phyloP scores from a whole-genome alignment of 1,139 yeast species.

The Debaryomyces subglobosus region DNA sequence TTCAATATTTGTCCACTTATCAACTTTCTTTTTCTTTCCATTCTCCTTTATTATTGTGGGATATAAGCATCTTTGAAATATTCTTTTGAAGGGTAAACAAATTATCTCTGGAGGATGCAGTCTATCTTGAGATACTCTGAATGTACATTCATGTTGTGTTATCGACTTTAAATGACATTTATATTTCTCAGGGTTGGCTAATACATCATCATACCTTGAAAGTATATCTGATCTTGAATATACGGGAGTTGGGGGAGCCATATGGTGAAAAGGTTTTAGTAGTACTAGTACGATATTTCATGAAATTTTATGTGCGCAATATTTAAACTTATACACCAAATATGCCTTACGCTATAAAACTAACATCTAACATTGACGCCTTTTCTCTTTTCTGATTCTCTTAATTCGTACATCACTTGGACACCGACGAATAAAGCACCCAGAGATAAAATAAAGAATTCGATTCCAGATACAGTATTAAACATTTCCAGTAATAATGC shows the following conservation, averaged over 20 bases:
- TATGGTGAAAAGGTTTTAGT: conserved; percentile 13
- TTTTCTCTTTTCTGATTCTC: conserved; percentile 81
- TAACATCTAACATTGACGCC: conserved; percentile 85
- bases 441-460: conserved; percentile 67
- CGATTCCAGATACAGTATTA: conserved; percentile 66
- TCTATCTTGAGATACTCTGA: conserved; percentile 28
- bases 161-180: conserved; percentile 47
- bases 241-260: conserved; percentile 56
- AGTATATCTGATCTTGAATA: conserved; percentile 33
- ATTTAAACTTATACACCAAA: background rate
- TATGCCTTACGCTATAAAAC: conserved; percentile 2
- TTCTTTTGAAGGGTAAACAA: conserved; percentile 57
- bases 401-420: conserved; percentile 92
- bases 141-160: conserved; percentile 55
- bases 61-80: conserved; percentile 52
- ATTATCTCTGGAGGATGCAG: conserved; percentile 42
- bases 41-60: conserved; percentile 24
- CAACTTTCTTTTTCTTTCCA: conserved; percentile 28
- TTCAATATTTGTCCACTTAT: conserved; percentile 48
- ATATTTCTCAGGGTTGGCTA: conserved; percentile 35
- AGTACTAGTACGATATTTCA: background rate
- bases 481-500: conserved; percentile 71
- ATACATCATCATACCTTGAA: conserved; percentile 28
- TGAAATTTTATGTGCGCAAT: conserved; percentile 1
- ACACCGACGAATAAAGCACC: conserved; percentile 75